Evolutionary conservation across 768 basidiomycete genomes (phyloP).

Genomic region (Hypholoma fasciculare): DNA sequence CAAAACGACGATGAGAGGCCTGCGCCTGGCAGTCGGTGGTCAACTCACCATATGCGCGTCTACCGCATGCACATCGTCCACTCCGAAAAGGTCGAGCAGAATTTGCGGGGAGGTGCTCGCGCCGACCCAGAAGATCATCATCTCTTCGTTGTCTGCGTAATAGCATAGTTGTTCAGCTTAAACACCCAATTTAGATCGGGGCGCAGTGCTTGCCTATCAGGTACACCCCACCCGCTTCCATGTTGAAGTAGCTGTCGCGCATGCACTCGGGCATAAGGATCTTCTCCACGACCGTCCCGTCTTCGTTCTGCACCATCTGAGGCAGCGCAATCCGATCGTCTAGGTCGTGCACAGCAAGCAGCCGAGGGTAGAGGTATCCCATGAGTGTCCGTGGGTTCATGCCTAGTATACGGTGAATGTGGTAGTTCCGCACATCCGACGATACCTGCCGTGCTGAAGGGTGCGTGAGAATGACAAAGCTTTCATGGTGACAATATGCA

Average conservation of each 20-base stretch:
- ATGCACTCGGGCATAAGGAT: slow-evolving; percentile 74
- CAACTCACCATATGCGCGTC: slow-evolving; percentile 66
- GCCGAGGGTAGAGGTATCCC: slow-evolving; percentile 82
- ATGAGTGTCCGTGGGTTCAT: slow-evolving; percentile 71
- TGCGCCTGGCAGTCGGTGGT: too few relatives aligned
- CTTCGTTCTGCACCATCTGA: slow-evolving; percentile 31
- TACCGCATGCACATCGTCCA: slow-evolving; percentile 73
- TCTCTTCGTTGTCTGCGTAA: slow-evolving; percentile 25
- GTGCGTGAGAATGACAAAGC: not conserved
- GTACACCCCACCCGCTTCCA: slow-evolving; percentile 93
- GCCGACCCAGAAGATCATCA: slow-evolving; percentile 89
- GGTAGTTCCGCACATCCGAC: slow-evolving; percentile 91
- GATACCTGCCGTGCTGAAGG: slow-evolving; percentile 76
- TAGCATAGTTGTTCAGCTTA: not conserved
- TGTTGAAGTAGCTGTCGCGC: slow-evolving; percentile 80
- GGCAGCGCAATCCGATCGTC: slow-evolving; percentile 70
- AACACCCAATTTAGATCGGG: not conserved
- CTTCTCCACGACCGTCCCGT: slow-evolving; percentile 45
- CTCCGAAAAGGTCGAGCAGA: slow-evolving; percentile 79
- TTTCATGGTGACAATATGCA: not conserved
- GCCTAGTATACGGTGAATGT: slow-evolving; percentile 73
- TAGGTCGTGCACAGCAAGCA: slow-evolving; percentile 88
- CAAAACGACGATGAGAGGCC: not conserved
- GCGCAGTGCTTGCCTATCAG: slow-evolving; percentile 66
- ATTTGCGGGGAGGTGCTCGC: slow-evolving; percentile 78